Percentiles rank a stretch among this genome's conserved stretches.
These are phyloP conservation scores for Nelumbo lutea DNA, from an alignment of 164 flowering plant genomes.

Conservation along the genomic window DNA sequence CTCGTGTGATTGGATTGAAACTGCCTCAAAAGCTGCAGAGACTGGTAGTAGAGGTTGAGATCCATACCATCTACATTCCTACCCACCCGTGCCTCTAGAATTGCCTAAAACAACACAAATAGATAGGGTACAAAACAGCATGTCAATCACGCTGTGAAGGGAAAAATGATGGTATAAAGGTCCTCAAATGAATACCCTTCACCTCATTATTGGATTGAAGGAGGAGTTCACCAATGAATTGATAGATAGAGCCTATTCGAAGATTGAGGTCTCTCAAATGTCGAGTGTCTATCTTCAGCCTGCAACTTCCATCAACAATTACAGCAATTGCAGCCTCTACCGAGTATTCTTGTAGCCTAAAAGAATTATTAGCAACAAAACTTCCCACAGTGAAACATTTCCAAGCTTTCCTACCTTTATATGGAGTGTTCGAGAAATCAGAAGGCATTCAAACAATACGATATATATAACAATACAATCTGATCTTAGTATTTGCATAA, in stretches of 20 bases:
- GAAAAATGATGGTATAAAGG: neutral
- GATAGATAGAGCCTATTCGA: constrained; percentile 67
- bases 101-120: constrained; percentile 37
- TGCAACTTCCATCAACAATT: constrained; percentile 52
- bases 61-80: constrained; percentile 87
- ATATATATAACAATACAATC: too few relatives aligned
- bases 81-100: constrained; percentile 71
- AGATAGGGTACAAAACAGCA: neutral
- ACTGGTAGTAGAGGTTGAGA: constrained; percentile 72
- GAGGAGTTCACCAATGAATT: constrained; percentile 84
- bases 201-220: constrained; percentile 55
- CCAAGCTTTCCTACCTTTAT: too few relatives aligned
- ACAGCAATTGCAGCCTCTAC: constrained; percentile 53
- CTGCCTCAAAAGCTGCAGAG: constrained; percentile 55
- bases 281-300: constrained; percentile 60
- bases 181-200: constrained; percentile 1
- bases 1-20: constrained; percentile 50
- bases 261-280: constrained; percentile 60
- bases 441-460: too few relatives aligned
- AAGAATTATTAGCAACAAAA: constrained; percentile 1
- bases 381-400: neutral
- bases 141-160: constrained; percentile 45
- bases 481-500: too few relatives aligned
- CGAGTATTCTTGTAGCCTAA: constrained; percentile 57
- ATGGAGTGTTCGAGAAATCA: too few relatives aligned